These are phyloP conservation scores for Elsinoe fawcettii DNA, from an alignment of 2,329 filamentous ascomycete species.

Conservation along the genomic window DNA sequence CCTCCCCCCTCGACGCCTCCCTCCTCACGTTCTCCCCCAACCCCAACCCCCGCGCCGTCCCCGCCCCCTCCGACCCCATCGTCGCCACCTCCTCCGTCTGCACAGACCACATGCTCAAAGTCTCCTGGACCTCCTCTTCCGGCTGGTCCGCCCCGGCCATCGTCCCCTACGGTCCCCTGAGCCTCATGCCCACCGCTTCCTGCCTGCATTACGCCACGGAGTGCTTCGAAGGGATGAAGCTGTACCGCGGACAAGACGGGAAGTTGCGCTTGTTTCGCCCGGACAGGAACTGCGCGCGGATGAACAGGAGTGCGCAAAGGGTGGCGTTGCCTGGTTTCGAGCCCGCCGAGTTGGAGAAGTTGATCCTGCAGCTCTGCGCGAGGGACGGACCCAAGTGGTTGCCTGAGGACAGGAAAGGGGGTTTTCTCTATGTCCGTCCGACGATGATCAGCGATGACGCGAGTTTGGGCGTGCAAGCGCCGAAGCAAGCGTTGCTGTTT, in stretches of 20 bases:
- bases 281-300: slow-evolving; percentile 61
- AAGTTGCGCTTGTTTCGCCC: slow-evolving; percentile 72
- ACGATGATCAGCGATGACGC: slow-evolving; percentile 77
- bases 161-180: slow-evolving; percentile 67
- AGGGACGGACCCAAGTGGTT: slow-evolving; percentile 74
- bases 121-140: slow-evolving; percentile 53
- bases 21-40: slow-evolving; percentile 36
- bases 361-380: slow-evolving; percentile 63
- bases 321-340: slow-evolving; percentile 70
- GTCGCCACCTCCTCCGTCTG: slow-evolving; percentile 37
- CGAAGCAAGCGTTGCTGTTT: slow-evolving; percentile 80
- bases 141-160: slow-evolving; percentile 72
- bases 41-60: slow-evolving; percentile 35
- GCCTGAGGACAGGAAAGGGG: slow-evolving; percentile 57
- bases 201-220: slow-evolving; percentile 84
- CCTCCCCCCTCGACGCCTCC: slow-evolving; percentile 39
- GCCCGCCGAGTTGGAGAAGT: slow-evolving; percentile 62
- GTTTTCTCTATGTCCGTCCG: slow-evolving; percentile 63
- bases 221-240: slow-evolving; percentile 83
- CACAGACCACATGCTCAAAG: slow-evolving; percentile 86
- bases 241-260: slow-evolving; percentile 60
- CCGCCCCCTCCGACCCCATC: slow-evolving; percentile 34
- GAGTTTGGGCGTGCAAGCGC: slow-evolving; percentile 71
- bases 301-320: slow-evolving; percentile 48
- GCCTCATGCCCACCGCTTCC: slow-evolving; percentile 71